Evolutionary conservation across 1,284 basidiomycete genomes (phyloP), one percentile per base, ranked within the genome.

Genomic region (Agroathelia rolfsii): DNA sequence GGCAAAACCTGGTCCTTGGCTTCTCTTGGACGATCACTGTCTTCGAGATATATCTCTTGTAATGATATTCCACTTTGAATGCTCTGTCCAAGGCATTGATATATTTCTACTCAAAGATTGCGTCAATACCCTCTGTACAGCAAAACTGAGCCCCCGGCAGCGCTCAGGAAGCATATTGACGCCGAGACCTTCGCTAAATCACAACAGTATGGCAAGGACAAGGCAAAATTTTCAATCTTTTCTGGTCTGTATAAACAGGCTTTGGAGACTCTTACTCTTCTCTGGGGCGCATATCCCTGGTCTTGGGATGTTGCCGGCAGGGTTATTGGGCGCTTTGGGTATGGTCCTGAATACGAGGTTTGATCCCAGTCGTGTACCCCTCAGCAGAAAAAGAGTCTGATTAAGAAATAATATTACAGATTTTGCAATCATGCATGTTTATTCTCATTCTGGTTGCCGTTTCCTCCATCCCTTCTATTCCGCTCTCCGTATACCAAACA

Each of bases 171-270:
- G 1, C 82, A 94, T 51, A 82, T 95, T 43, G 67, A 70, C 5
- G 53, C 64, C 11, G 75, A 82, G 1, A 79, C 78, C 5, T 95
- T 92, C 56, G 60, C 74, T 39, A 95, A 95, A 50, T 92, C 89
- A 1, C 93, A 97, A 55, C 59, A 65, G 16, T 98, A 98, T 60
- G 88, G 90, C 12, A 73, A 71, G 31, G 88, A 94, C 69, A 96
- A 97, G 60, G 82, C 90, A n/a, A 72, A 73, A 47, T 94, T 86
- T 56, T 71, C 75, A 1, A 60, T 95, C 28, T 53, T 89, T 41
- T 74, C 80, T 0, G 76, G 77, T 1, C 42, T 92, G 36, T 76
- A 80, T 53, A 77, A 77, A 49, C 84, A 89, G 50, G 46, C 67
- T 24, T 49, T 88, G 17, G 82, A 86, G 41, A 82, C 80, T 10